These are phyloP conservation scores for Alternaria brassicae DNA, from an alignment of 2,329 filamentous ascomycete species.

Conservation along the genomic window DNA sequence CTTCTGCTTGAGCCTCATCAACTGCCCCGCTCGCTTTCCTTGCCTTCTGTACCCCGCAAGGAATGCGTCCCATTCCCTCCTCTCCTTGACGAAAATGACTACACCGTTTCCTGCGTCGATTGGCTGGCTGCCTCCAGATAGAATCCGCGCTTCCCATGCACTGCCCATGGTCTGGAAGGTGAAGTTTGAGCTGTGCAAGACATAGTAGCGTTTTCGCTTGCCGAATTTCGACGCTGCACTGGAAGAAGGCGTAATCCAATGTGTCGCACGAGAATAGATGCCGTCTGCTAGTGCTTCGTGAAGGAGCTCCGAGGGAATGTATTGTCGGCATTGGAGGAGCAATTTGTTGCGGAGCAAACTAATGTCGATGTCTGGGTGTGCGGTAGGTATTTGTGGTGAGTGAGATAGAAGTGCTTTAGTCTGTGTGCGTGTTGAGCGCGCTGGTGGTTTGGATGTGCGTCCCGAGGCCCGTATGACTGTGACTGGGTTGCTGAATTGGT, in stretches of 20 bases:
- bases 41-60: constrained; percentile 33
- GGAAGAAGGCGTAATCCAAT: constrained; percentile 33
- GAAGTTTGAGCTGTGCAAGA: constrained; percentile 30
- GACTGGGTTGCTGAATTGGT: constrained; percentile 29
- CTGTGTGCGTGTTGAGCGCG: constrained; percentile 29
- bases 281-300: constrained; percentile 33
- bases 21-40: constrained; percentile 30
- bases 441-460: constrained; percentile 27
- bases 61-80: constrained; percentile 33
- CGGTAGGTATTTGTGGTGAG: constrained; percentile 31
- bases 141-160: constrained; percentile 34
- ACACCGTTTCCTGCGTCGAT: constrained; percentile 39
- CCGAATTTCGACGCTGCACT: constrained; percentile 24
- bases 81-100: constrained; percentile 33
- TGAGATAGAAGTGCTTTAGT: constrained; percentile 30
- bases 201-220: constrained; percentile 34
- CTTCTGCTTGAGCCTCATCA: constrained; percentile 30
- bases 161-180: constrained; percentile 27
- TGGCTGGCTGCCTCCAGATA: constrained; percentile 25
- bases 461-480: constrained; percentile 29
- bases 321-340: constrained; percentile 33
- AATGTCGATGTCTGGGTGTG: constrained; percentile 37
- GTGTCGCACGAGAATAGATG: constrained; percentile 31
- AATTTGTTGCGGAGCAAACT: constrained; percentile 37
- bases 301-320: constrained; percentile 25